Percentiles rank a stretch among this genome's conserved stretches.
Evolutionary conservation across 2,329 filamentous ascomycete genomes (phyloP).

Genomic region (Xylaria sp.): DNA sequence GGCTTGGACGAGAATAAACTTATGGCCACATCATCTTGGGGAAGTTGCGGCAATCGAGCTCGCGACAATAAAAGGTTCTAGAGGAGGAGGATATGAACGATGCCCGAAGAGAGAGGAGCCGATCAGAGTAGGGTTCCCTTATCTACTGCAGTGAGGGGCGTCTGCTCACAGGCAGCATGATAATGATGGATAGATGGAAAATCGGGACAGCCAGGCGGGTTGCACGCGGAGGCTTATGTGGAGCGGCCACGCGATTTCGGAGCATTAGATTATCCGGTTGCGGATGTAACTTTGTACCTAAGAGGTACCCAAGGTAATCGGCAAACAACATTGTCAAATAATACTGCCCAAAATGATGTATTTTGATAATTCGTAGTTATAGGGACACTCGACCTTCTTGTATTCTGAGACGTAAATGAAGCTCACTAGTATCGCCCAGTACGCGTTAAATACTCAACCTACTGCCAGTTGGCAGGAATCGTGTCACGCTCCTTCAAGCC

Average conservation of each 20-base stretch:
- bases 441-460: not conserved
- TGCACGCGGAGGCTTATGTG: constrained; percentile 1
- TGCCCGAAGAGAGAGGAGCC: not conserved
- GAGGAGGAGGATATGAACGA: not conserved
- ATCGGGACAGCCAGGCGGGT: not conserved
- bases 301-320: no score
- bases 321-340: no score
- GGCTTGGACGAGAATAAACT: constrained; percentile 2
- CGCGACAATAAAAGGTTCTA: not conserved
- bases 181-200: constrained; percentile 5
- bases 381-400: no score
- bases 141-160: constrained; percentile 12
- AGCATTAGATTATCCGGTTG: constrained; percentile 15
- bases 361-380: no score
- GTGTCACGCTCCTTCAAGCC: not conserved
- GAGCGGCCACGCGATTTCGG: constrained; percentile 19
- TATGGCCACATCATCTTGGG: constrained; percentile 23
- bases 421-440: no score
- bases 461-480: not conserved
- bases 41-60: not conserved
- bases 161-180: not conserved
- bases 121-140: not conserved
- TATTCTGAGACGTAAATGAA: no score
- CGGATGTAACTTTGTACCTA: not conserved
- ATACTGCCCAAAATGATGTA: no score